These are phyloP conservation scores for Phytophthora fragariae DNA, from an alignment of 352 stramenopile genomes.

Conservation along the genomic window DNA sequence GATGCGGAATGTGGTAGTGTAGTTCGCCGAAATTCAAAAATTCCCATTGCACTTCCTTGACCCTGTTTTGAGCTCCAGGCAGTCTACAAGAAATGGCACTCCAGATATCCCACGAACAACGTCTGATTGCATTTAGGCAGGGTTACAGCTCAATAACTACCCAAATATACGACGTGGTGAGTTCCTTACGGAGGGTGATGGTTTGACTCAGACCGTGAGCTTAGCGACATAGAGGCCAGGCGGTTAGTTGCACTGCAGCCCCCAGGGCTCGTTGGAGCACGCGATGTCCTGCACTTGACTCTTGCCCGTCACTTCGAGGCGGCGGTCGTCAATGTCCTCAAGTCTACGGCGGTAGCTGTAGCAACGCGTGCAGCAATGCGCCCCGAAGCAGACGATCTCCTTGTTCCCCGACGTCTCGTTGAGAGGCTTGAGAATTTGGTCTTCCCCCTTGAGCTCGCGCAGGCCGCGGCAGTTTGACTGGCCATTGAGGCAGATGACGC, in stretches of 20 bases:
- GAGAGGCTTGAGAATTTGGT: not conserved
- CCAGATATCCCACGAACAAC: not conserved
- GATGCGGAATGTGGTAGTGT: not conserved
- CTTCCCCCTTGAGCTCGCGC: not conserved
- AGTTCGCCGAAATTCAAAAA: too few relatives aligned
- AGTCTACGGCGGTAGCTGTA: not conserved
- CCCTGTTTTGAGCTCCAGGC: too few relatives aligned
- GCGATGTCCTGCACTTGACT: conserved; percentile 5
- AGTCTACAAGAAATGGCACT: too few relatives aligned
- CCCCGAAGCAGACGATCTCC: not conserved
- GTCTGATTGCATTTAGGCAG: not conserved
- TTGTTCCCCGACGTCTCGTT: conserved; percentile 2
- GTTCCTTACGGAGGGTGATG: not conserved
- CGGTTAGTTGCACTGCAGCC: conserved; percentile 10
- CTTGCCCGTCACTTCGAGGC: conserved; percentile 8
- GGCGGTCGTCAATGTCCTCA: not conserved
- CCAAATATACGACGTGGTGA: not conserved
- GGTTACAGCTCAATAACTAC: not conserved
- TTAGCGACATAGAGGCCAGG: not conserved
- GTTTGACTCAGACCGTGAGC: not conserved
- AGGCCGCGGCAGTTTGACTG: not conserved
- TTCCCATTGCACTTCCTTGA: too few relatives aligned
- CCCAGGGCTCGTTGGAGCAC: not conserved
- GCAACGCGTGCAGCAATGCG: not conserved
- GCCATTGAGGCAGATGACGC: not conserved